Evolutionary conservation across 2,329 filamentous ascomycete species (phyloP).

Genomic region (Penicillium occitanis): DNA sequence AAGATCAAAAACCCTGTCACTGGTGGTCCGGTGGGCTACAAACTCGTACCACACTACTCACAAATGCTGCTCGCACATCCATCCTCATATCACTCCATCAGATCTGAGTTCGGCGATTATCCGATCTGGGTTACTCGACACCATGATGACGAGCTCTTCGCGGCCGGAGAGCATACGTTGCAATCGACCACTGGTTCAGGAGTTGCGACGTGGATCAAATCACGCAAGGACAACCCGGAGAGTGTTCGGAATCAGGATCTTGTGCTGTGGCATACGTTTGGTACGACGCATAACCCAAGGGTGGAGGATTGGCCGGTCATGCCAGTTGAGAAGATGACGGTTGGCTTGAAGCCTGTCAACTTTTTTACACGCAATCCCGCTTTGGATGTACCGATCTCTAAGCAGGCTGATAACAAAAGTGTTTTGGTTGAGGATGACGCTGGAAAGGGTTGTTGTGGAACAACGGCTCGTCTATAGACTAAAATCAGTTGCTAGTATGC

Average conservation of each 20-base stretch:
- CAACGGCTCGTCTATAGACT: not conserved
- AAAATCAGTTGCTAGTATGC: not conserved
- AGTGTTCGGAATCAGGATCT: conserved; percentile 38
- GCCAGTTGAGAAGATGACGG: conserved; percentile 17
- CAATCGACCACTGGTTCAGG: conserved; percentile 34
- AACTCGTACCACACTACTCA: conserved; percentile 56
- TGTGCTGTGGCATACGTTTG: conserved; percentile 31
- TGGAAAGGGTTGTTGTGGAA: not conserved
- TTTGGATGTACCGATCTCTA: conserved; percentile 42
- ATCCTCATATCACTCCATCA: conserved; percentile 52
- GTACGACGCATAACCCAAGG: conserved; percentile 31
- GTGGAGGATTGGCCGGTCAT: conserved; percentile 23
- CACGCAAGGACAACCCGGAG: conserved; percentile 33
- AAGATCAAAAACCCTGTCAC: conserved; percentile 55
- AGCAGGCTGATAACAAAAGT: not conserved
- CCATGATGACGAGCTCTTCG: conserved; percentile 53
- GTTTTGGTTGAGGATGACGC: not conserved
- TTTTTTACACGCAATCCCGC: conserved; percentile 31
- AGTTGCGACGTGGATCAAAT: conserved; percentile 45
- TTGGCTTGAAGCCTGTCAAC: conserved; percentile 10
- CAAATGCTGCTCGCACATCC: conserved; percentile 58
- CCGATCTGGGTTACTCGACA: conserved; percentile 57
- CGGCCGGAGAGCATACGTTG: conserved; percentile 56
- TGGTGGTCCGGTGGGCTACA: conserved; percentile 55
- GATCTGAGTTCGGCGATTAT: conserved; percentile 56